Evolutionary conservation across 2,329 filamentous ascomycete species (phyloP).

Genomic region (Calonectria pteridis): DNA sequence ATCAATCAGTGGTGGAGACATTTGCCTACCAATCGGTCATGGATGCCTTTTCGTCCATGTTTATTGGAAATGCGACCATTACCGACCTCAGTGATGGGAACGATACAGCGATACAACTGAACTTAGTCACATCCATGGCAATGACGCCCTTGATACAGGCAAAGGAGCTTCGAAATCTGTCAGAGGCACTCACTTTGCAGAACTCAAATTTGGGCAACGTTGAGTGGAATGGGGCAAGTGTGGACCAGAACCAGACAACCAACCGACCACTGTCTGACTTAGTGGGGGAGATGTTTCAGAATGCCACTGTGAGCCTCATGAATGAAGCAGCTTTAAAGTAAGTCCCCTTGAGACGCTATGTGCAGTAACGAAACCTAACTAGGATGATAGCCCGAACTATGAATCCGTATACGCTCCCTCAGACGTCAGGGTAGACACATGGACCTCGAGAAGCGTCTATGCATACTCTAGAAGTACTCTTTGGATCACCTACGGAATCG

Average conservation of each 20-base stretch:
- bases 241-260: background rate
- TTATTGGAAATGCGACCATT: background rate
- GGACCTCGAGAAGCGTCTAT: background rate
- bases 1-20: background rate
- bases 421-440: background rate
- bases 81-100: background rate
- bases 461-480: background rate
- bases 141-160: constrained; percentile 5
- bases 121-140: background rate
- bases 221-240: background rate
- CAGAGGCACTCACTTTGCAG: no score
- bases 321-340: background rate
- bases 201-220: constrained; percentile 5
- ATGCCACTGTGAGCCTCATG: background rate
- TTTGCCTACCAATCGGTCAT: background rate
- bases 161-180: no score
- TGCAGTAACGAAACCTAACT: background rate
- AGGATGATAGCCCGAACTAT: background rate
- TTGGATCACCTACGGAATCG: constrained; percentile 2
- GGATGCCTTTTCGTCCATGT: constrained; percentile 1
- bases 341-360: background rate
- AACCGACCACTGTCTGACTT: background rate
- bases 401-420: background rate
- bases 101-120: background rate
- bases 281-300: constrained; percentile 1